phyloP scores from a whole-genome alignment of 2,329 filamentous ascomycete genomes.

The Monosporascus sp. region DNA sequence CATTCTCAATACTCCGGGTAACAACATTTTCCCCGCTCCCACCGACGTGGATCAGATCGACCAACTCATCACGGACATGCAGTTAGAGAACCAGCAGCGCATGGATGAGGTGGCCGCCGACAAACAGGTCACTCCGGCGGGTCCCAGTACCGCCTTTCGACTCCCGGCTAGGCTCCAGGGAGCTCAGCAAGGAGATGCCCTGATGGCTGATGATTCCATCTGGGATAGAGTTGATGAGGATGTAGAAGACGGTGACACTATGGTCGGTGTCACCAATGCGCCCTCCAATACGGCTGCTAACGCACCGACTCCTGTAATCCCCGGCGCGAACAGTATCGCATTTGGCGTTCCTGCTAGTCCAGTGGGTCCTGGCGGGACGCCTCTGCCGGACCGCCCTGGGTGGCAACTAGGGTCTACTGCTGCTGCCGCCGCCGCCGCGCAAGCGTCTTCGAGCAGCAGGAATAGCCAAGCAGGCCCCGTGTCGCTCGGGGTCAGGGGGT shows the following conservation, averaged over 20 bases:
- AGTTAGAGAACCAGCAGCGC: not conserved
- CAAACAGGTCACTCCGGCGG: not conserved
- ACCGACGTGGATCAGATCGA: not conserved
- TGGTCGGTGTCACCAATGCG: not conserved
- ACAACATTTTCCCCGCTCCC: not conserved
- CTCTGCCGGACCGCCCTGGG: no score
- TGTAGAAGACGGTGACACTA: not conserved
- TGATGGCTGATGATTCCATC: not conserved
- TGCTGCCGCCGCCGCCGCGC: no score
- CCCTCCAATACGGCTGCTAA: not conserved
- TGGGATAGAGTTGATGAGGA: not conserved
- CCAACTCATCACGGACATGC: not conserved
- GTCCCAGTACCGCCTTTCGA: not conserved
- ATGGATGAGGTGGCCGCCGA: not conserved
- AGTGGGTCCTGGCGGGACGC: no score
- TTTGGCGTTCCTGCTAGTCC: not conserved
- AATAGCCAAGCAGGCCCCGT: no score
- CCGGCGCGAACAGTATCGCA: not conserved
- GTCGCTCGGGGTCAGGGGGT: no score
- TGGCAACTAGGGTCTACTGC: no score
- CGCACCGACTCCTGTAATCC: not conserved
- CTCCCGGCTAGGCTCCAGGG: no score
- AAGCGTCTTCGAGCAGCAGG: no score
- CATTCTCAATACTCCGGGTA: not conserved
- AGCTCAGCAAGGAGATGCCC: no score